Percentiles rank a stretch among this genome's conserved stretches.
These are phyloP conservation scores for Sordaria brevicollis DNA, from an alignment of 495 filamentous ascomycete genomes.

Conservation along the genomic window DNA sequence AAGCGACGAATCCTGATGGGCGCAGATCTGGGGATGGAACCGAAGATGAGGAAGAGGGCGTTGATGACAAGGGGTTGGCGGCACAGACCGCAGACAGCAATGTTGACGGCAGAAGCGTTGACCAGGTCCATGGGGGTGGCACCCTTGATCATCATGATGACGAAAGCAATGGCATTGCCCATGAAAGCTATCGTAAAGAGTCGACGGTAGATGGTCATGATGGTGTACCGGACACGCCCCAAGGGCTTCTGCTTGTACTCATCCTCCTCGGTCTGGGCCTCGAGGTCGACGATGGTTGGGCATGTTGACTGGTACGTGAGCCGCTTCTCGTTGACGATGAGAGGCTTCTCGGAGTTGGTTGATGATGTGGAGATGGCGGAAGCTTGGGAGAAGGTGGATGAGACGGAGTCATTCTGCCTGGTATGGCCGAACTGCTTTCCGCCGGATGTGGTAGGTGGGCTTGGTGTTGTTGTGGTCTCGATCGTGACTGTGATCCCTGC, in stretches of 20 bases:
- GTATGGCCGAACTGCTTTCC: not conserved
- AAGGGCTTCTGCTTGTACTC: conserved; percentile 14
- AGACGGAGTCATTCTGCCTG: not conserved
- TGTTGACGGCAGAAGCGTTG: conserved; percentile 34
- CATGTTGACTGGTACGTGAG: not conserved
- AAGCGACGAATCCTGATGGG: conserved; percentile 55
- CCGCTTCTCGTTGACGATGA: conserved; percentile 2
- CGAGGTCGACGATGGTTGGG: conserved; percentile 7
- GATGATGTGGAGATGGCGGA: not conserved
- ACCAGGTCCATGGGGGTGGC: conserved; percentile 16
- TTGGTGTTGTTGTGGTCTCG: not conserved
- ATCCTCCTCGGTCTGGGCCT: conserved; percentile 8
- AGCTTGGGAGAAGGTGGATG: not conserved
- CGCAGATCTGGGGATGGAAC: conserved; percentile 42
- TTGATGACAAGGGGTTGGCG: conserved; percentile 69
- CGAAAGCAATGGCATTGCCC: conserved; percentile 20
- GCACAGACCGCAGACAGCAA: conserved; percentile 43
- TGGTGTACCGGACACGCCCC: conserved; percentile 18
- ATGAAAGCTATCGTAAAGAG: conserved; percentile 22
- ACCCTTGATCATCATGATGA: conserved; percentile 16
- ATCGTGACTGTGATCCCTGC: not conserved
- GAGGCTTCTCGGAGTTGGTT: not conserved
- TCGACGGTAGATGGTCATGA: conserved; percentile 22
- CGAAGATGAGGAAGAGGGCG: conserved; percentile 51
- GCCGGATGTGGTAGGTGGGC: not conserved